Evolutionary conservation across 352 stramenopile species (phyloP).

Genomic region (Phytophthora cactorum): DNA sequence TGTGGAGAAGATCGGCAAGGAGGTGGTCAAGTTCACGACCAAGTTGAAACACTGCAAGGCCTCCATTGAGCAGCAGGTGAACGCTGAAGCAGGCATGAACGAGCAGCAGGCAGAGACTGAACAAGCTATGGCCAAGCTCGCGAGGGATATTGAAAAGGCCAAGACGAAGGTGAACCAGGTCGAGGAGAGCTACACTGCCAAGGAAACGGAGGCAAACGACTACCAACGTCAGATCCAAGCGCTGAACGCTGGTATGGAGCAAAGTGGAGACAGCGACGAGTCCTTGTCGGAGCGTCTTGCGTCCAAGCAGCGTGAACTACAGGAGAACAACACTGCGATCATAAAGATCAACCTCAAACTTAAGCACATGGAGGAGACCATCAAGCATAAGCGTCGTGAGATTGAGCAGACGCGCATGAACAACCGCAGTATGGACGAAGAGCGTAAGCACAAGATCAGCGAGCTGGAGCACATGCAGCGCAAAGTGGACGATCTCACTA

Average conservation of each 20-base stretch:
- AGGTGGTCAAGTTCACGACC: constrained; percentile 85
- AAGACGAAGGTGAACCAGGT: constrained; percentile 70
- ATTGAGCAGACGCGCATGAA: constrained; percentile 78
- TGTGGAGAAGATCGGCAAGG: constrained; percentile 79
- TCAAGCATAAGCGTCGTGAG: constrained; percentile 76
- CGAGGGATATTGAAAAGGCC: constrained; percentile 82
- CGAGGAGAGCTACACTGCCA: constrained; percentile 51
- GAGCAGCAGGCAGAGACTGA: constrained; percentile 83
- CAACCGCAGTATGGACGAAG: constrained; percentile 74
- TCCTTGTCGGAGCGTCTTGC: constrained; percentile 80
- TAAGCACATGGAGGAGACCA: constrained; percentile 91
- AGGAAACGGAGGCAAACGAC: constrained; percentile 70
- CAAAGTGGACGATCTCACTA: constrained; percentile 64
- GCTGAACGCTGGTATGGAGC: constrained; percentile 86
- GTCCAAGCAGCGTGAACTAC: constrained; percentile 80
- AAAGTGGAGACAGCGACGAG: constrained; percentile 75
- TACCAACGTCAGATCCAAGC: constrained; percentile 88
- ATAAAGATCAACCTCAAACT: constrained; percentile 95
- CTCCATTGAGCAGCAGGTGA: constrained; percentile 74
- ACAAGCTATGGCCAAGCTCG: constrained; percentile 77
- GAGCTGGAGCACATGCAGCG: constrained; percentile 71
- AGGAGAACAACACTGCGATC: constrained; percentile 77
- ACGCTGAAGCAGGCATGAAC: constrained; percentile 61
- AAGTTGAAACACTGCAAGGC: constrained; percentile 80
- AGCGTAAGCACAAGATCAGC: constrained; percentile 65